Conservation (phyloP, 257 asterid genomes). For the Striga asiatica region DNA sequence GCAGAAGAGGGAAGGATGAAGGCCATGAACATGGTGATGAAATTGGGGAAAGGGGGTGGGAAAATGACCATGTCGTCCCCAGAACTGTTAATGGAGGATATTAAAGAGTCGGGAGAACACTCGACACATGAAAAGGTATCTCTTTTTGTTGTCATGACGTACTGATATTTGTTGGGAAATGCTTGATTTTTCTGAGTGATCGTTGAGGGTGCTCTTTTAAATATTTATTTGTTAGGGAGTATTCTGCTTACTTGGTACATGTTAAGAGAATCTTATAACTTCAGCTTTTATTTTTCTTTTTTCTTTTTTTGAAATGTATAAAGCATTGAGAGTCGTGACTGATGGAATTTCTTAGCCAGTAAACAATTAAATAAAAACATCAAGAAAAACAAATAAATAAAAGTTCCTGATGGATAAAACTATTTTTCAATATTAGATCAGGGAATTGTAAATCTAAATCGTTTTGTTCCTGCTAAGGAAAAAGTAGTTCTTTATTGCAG, state of each 20-base stretch:
- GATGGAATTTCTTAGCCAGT: neutral
- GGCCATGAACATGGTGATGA: constrained; percentile 31
- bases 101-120: constrained; percentile 16
- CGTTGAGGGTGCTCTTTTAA: neutral
- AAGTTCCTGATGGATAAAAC: neutral
- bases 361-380: neutral
- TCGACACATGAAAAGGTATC: constrained; percentile 32
- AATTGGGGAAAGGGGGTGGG: constrained; percentile 36
- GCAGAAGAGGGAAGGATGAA: constrained; percentile 40
- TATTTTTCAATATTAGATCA: neutral
- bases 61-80: constrained; percentile 23
- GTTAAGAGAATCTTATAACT: neutral
- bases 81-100: constrained; percentile 21
- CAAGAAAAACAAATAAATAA: neutral
- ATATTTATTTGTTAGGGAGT: neutral
- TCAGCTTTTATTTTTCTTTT: neutral
- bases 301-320: neutral
- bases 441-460: neutral
- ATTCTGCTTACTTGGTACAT: neutral
- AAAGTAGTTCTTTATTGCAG: neutral
- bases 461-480: neutral
- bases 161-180: neutral
- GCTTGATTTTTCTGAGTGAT: neutral
- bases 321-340: neutral
- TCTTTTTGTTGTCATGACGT: constrained; percentile 13